A percentile compares a stretch with the other conserved stretches of the same genome.
Conservation (phyloP, 257 asterid genomes). For the Marsdenia floribunda region DNA sequence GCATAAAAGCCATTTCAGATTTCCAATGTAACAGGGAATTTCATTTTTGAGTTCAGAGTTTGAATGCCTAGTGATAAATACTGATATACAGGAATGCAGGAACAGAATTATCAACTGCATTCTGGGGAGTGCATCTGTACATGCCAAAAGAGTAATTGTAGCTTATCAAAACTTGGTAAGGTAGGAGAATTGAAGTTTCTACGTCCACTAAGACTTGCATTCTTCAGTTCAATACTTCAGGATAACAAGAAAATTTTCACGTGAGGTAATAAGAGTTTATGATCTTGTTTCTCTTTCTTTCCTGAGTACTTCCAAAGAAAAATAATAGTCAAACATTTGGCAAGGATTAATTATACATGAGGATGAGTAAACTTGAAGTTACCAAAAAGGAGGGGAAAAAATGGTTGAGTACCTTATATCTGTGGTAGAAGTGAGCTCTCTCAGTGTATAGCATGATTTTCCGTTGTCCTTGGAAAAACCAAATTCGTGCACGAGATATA, state of each 20-base stretch:
- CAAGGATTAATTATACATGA: background rate
- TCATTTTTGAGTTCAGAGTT: background rate
- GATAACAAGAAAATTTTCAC: background rate
- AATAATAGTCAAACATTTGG: background rate
- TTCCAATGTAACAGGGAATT: background rate
- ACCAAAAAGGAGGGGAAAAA: slow-evolving; percentile 2
- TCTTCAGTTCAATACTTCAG: background rate
- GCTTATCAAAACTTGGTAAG: background rate
- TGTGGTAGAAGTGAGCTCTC: slow-evolving; percentile 93
- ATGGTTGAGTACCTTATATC: slow-evolving; percentile 71
- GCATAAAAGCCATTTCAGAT: background rate
- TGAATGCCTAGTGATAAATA: background rate
- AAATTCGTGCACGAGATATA: slow-evolving; percentile 79
- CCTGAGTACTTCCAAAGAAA: background rate
- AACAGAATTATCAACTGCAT: background rate
- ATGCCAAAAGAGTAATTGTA: background rate
- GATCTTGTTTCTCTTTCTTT: background rate
- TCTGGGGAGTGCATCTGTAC: background rate
- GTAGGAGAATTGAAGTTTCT: background rate
- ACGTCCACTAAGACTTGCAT: background rate
- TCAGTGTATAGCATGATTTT: slow-evolving; percentile 89
- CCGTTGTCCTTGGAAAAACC: slow-evolving; percentile 74
- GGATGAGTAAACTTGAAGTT: background rate
- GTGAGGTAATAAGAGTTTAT: background rate
- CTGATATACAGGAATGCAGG: background rate